phyloP scores from a whole-genome alignment of 140 eudicot genomes.

The Oenanthe javanica region DNA sequence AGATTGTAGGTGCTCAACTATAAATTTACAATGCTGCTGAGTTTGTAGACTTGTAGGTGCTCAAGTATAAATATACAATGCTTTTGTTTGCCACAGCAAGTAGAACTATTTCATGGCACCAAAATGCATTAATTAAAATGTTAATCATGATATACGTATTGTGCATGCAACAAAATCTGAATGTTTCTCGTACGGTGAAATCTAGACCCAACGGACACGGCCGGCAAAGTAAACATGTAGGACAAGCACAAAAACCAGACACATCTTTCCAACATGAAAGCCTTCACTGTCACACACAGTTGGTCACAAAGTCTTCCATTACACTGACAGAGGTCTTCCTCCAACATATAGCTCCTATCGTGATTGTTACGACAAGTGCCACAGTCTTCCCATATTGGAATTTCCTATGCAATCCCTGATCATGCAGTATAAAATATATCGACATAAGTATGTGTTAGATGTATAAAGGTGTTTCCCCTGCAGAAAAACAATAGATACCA shows the following conservation, averaged over 20 bases:
- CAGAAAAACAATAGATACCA: neutral
- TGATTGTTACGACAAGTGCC: neutral
- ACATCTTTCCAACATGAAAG: neutral
- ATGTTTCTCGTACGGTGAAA: neutral
- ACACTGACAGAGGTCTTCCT: neutral
- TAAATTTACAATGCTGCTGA: too few relatives aligned
- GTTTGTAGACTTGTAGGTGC: too few relatives aligned
- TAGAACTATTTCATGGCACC: neutral
- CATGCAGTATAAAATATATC: neutral
- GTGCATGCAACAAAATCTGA: neutral
- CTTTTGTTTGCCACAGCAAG: neutral
- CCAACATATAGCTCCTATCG: neutral
- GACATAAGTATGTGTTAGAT: neutral
- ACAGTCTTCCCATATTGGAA: neutral
- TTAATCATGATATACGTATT: neutral
- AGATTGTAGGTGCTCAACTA: too few relatives aligned
- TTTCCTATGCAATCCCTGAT: neutral
- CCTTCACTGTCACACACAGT: neutral
- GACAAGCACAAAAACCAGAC: slow-evolving; percentile 3
- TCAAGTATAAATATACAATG: neutral
- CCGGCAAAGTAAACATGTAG: neutral
- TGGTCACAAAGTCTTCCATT: neutral
- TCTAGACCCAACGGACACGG: slow-evolving; percentile 2
- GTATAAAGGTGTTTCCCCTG: neutral
- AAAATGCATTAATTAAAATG: neutral